Conservation (phyloP, 2,329 filamentous ascomycete genomes). For the Ophiocordyceps camponoti-floridani region DNA sequence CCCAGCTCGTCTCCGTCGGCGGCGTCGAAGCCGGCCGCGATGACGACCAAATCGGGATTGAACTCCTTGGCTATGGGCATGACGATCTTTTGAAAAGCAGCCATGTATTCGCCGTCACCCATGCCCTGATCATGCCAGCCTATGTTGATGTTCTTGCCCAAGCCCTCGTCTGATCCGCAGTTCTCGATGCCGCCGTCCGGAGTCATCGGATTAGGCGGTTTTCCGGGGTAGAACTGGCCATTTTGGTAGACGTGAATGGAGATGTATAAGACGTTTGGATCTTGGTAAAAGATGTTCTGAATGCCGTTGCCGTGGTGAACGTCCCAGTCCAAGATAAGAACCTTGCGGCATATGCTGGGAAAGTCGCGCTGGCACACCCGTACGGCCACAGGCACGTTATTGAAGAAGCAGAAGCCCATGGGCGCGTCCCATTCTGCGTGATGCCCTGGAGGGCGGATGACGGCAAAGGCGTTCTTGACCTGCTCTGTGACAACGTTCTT, state of each 20-base stretch:
- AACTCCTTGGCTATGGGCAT: slow-evolving; percentile 96
- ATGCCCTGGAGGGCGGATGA: slow-evolving; percentile 88
- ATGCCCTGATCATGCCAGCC: slow-evolving; percentile 57
- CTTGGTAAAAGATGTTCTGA: slow-evolving; percentile 88
- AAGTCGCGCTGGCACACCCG: slow-evolving; percentile 71
- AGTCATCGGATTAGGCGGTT: slow-evolving; percentile 34
- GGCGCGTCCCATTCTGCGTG: slow-evolving; percentile 75
- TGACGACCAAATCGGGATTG: slow-evolving; percentile 81
- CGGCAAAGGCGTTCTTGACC: slow-evolving; percentile 88
- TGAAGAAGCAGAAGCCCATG: slow-evolving; percentile 95
- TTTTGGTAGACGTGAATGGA: slow-evolving; percentile 80
- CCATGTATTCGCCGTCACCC: slow-evolving; percentile 94
- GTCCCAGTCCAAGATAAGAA: slow-evolving; percentile 88
- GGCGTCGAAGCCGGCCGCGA: slow-evolving; percentile 91
- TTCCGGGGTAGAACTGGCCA: slow-evolving; percentile 70
- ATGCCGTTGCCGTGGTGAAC: slow-evolving; percentile 76
- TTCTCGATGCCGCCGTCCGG: slow-evolving; percentile 45
- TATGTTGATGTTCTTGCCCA: slow-evolving; percentile 49
- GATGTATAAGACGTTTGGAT: slow-evolving; percentile 90
- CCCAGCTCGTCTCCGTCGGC: slow-evolving; percentile 86
- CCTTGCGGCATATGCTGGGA: slow-evolving; percentile 65
- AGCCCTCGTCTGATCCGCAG: slow-evolving; percentile 33
- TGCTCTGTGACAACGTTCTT: slow-evolving; percentile 68
- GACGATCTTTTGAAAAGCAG: slow-evolving; percentile 85
- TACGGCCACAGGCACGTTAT: slow-evolving; percentile 91